Evolutionary conservation across 495 filamentous ascomycete genomes (phyloP).

Genomic region (Bombardia bombarda): DNA sequence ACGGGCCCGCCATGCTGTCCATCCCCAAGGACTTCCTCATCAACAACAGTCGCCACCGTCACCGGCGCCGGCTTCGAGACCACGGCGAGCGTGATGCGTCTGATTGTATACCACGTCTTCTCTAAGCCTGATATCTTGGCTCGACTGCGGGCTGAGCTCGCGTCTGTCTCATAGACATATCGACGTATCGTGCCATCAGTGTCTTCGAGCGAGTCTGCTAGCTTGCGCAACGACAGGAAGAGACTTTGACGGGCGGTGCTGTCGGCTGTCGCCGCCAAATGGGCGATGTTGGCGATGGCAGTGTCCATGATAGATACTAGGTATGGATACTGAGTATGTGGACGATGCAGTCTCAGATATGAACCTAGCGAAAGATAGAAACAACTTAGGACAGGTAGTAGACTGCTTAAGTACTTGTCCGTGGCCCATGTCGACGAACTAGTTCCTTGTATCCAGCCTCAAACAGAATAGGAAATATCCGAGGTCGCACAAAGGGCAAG

Average conservation of each 20-base stretch:
- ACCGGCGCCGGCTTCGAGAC: slow-evolving; percentile 22
- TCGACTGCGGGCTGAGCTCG: slow-evolving; percentile 16
- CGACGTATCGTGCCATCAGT: slow-evolving; percentile 3
- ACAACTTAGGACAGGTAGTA: too few relatives aligned
- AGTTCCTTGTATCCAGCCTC: too few relatives aligned
- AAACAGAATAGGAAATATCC: too few relatives aligned
- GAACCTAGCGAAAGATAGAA: too few relatives aligned
- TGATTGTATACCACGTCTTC: slow-evolving; percentile 19
- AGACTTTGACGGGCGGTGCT: not conserved
- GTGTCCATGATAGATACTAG: too few relatives aligned
- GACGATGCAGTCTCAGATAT: too few relatives aligned
- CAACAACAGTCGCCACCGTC: slow-evolving; percentile 7
- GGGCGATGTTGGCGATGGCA: too few relatives aligned
- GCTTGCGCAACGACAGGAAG: slow-evolving; percentile 1
- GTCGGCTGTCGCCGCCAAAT: not conserved
- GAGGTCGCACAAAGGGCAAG: too few relatives aligned
- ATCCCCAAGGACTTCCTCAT: not conserved
- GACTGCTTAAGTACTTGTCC: too few relatives aligned
- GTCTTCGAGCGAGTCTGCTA: slow-evolving; percentile 4
- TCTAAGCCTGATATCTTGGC: slow-evolving; percentile 11
- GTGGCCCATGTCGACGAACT: too few relatives aligned
- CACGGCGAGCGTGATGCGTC: slow-evolving; percentile 14
- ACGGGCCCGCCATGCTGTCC: slow-evolving; percentile 12
- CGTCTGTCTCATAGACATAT: not conserved
- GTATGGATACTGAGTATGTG: too few relatives aligned